Conservation (phyloP, 2,329 filamentous ascomycete species). For the Colletotrichum sp. region DNA sequence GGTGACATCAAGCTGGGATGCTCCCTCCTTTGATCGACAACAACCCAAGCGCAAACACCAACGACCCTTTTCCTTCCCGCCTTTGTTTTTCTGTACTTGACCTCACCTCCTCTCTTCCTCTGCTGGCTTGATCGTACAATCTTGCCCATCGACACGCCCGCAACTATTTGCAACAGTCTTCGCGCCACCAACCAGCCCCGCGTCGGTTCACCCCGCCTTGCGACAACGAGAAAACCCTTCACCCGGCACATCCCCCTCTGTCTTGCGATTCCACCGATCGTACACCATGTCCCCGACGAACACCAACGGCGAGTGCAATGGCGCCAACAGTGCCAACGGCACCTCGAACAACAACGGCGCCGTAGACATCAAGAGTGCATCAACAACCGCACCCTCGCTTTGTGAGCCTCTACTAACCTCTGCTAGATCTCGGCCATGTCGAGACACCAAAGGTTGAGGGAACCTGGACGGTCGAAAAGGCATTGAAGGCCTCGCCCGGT, state of each 20-base stretch:
- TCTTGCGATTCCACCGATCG: not conserved
- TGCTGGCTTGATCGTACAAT: not conserved
- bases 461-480: slow-evolving; percentile 28
- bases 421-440: slow-evolving; percentile 26
- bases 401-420: not conserved
- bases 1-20: slow-evolving; percentile 13
- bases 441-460: slow-evolving; percentile 26
- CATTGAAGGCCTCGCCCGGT: slow-evolving; percentile 11
- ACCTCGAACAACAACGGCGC: not conserved
- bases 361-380: slow-evolving; percentile 19
- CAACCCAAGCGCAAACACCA: not conserved
- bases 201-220: not conserved
- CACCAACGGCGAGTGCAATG: not conserved
- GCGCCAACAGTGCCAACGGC: not conserved
- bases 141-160: not conserved
- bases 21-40: not conserved
- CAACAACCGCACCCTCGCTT: not conserved
- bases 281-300: not conserved
- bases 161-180: not conserved
- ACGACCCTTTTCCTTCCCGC: not conserved
- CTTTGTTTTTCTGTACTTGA: not conserved
- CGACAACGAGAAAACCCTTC: not conserved
- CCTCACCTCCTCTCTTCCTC: not conserved
- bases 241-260: not conserved
- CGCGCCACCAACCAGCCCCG: not conserved